Conservation (phyloP, 2,329 filamentous ascomycete species). For the Colletotrichum caudatum region DNA sequence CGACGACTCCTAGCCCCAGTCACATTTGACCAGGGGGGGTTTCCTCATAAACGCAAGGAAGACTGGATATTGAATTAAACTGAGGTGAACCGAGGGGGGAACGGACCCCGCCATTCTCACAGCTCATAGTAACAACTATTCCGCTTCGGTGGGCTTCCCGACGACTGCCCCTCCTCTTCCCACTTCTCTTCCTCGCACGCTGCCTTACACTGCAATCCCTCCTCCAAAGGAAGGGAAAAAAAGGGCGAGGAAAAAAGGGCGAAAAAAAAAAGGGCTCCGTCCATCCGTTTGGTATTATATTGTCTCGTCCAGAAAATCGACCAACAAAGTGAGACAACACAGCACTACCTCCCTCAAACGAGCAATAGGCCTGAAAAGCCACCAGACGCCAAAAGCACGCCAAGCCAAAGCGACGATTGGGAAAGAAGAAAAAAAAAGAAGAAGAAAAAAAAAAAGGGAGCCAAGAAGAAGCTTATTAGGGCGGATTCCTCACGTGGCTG, state of each 20-base stretch:
- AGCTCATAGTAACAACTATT: constrained; percentile 13
- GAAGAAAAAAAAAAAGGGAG: background rate
- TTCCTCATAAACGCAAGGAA: background rate
- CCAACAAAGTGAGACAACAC: constrained; percentile 42
- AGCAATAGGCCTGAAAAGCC: constrained; percentile 14
- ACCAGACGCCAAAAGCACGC: constrained; percentile 36
- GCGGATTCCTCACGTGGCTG: constrained; percentile 39
- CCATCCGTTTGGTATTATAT: constrained; percentile 11
- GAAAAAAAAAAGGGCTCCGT: constrained; percentile 17
- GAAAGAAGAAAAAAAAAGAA: background rate
- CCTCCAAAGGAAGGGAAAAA: background rate
- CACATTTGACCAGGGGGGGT: constrained; percentile 3
- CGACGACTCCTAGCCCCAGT: constrained; percentile 26
- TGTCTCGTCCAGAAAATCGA: constrained; percentile 9
- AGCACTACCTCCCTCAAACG: constrained; percentile 14
- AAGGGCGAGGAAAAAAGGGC: constrained; percentile 21
- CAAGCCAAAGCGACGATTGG: constrained; percentile 22
- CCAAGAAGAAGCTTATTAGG: constrained; percentile 14
- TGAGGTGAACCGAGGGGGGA: constrained; percentile 14
- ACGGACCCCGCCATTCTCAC: constrained; percentile 35
- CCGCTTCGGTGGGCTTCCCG: constrained; percentile 33
- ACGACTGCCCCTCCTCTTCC: constrained; percentile 36
- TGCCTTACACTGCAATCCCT: constrained; percentile 13
- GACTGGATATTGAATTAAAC: constrained; percentile 16
- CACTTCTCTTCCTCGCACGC: constrained; percentile 39